phyloP scores from a whole-genome alignment of 768 basidiomycete genomes.

The Imleria badia region DNA sequence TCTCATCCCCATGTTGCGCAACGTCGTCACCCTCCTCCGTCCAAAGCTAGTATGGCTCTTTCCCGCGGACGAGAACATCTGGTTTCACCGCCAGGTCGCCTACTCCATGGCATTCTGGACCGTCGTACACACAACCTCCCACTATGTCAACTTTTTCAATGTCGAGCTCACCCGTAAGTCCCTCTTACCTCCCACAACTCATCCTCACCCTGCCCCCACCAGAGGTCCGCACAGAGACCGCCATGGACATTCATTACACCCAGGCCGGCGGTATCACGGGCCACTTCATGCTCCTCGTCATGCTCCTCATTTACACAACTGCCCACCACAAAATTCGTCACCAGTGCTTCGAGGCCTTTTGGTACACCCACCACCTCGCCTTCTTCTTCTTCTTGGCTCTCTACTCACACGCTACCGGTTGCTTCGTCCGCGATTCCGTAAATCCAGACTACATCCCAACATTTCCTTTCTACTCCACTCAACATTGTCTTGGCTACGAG shows the following conservation, averaged over 20 bases:
- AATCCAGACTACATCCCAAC: constrained; percentile 63
- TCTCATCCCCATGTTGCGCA: constrained; percentile 86
- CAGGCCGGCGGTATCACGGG: constrained; percentile 92
- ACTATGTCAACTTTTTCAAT: constrained; percentile 92
- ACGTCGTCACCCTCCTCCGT: constrained; percentile 80
- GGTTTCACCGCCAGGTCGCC: constrained; percentile 94
- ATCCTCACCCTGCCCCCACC: constrained; percentile 1
- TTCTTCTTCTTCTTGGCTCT: constrained; percentile 94
- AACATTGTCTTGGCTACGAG: constrained; percentile 89
- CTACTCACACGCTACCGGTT: constrained; percentile 89
- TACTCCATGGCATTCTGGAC: constrained; percentile 94
- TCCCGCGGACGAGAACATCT: constrained; percentile 93
- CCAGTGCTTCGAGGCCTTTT: constrained; percentile 94
- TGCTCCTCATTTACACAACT: constrained; percentile 91
- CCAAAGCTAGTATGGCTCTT: constrained; percentile 80
- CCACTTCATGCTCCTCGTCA: constrained; percentile 92
- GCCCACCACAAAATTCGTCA: constrained; percentile 85
- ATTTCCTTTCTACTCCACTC: constrained; percentile 87
- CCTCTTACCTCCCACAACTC: not conserved
- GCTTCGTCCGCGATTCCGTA: constrained; percentile 88
- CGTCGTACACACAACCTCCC: constrained; percentile 90
- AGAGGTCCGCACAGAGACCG: constrained; percentile 80
- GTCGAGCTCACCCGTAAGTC: constrained; percentile 80
- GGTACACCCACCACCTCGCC: constrained; percentile 94
- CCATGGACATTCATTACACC: constrained; percentile 83